A percentile compares a stretch with the other conserved stretches of the same genome.
Evolutionary conservation across 768 basidiomycete genomes (phyloP).

Genomic region (Candolleomyces efflorescens): DNA sequence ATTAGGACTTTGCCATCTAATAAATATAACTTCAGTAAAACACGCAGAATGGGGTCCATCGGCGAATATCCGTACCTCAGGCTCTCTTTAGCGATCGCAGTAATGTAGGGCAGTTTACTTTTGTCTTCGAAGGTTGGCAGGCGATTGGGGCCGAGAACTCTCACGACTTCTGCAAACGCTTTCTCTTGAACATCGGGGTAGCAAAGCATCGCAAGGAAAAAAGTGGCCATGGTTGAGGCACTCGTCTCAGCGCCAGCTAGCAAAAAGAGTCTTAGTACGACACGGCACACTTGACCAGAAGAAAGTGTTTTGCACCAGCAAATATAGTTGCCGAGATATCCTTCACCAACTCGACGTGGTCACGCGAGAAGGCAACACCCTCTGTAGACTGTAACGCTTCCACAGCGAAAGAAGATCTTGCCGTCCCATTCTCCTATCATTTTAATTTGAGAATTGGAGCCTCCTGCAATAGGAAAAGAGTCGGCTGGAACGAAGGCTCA

Average conservation of each 20-base stretch:
- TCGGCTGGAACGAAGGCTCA: slow-evolving; percentile 21
- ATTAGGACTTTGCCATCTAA: slow-evolving; percentile 21
- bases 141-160: slow-evolving; percentile 18
- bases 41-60: background rate
- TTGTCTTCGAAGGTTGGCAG: slow-evolving; percentile 31
- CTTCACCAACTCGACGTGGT: background rate
- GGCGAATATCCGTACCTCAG: slow-evolving; percentile 9
- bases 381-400: no score
- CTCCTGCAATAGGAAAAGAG: no score
- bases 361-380: no score
- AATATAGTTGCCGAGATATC: slow-evolving; percentile 11
- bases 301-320: slow-evolving; percentile 2
- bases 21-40: background rate
- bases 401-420: no score
- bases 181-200: slow-evolving; percentile 30
- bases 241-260: slow-evolving; percentile 10
- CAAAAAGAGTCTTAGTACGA: slow-evolving; percentile 19
- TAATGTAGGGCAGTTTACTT: slow-evolving; percentile 29
- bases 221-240: slow-evolving; percentile 5
- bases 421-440: no score
- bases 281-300: slow-evolving; percentile 18
- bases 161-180: slow-evolving; percentile 37
- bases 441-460: no score
- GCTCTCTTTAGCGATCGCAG: slow-evolving; percentile 30
- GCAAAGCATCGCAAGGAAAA: slow-evolving; percentile 12